These are phyloP conservation scores for Boletus patriciae DNA, from an alignment of 768 basidiomycete genomes.

Conservation along the genomic window DNA sequence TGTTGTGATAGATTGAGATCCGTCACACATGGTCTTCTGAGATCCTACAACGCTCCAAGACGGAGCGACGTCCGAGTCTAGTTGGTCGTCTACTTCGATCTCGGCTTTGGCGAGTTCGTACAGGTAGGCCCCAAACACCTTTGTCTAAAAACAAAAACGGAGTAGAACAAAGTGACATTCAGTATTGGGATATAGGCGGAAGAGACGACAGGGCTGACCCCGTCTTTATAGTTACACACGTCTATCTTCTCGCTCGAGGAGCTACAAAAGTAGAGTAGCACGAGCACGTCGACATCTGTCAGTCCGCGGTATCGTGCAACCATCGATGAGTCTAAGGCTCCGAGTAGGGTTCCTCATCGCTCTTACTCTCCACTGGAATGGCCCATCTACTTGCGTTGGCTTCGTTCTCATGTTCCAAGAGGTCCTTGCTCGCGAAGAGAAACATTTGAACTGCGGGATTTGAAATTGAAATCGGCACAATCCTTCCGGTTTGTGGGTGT, in stretches of 20 bases:
- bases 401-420: no score
- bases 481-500: no score
- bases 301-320: no score
- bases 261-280: conserved; percentile 34
- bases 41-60: neutral
- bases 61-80: neutral
- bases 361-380: no score
- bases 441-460: no score
- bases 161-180: neutral
- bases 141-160: conserved; percentile 7
- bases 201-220: conserved; percentile 43
- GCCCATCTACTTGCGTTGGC: no score
- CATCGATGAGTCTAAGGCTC: no score
- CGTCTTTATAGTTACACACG: conserved; percentile 70
- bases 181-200: neutral
- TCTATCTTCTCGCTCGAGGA: conserved; percentile 88
- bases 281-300: neutral
- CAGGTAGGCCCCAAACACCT: conserved; percentile 16
- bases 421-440: no score
- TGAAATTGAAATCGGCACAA: no score
- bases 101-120: conserved; percentile 8
- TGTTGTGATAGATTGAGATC: neutral
- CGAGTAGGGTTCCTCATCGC: no score
- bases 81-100: neutral
- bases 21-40: neutral